These are phyloP conservation scores for Graphilbum ipis-grandicollis DNA, from an alignment of 2,329 filamentous ascomycete species.

Conservation along the genomic window DNA sequence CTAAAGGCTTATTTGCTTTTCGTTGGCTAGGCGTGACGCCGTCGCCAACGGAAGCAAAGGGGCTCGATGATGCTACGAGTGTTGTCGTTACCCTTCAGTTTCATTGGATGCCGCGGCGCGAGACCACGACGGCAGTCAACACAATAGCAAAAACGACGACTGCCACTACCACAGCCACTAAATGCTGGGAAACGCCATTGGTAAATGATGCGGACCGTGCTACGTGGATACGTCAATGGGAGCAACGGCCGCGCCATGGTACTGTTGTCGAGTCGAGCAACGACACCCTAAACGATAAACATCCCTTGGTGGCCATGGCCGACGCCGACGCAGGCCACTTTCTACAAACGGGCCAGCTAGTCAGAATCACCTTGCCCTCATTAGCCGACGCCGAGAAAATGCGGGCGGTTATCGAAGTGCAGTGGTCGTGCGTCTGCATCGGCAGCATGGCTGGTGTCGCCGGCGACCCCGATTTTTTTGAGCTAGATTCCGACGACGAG, in stretches of 20 bases:
- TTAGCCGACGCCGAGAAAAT: not conserved
- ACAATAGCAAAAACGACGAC: not conserved
- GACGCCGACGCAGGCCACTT: not conserved
- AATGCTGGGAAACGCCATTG: not conserved
- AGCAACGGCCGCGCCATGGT: not conserved
- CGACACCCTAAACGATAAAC: not conserved
- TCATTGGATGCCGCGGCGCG: not conserved
- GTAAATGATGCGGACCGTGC: not conserved
- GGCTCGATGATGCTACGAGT: not conserved
- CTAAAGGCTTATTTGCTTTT: not conserved
- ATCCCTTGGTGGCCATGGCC: not conserved
- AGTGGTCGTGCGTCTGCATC: not conserved
- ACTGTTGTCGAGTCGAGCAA: not conserved
- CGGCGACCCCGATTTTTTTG: not conserved
- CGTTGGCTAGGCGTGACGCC: not conserved
- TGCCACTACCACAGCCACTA: not conserved
- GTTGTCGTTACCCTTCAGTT: not conserved
- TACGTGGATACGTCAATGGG: not conserved
- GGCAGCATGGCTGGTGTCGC: not conserved
- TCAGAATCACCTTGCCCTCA: not conserved
- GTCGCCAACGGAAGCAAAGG: not conserved
- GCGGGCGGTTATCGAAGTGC: not conserved
- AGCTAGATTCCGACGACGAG: not conserved
- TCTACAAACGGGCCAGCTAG: not conserved
- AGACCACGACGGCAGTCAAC: not conserved